Evolutionary conservation across 805 yeast species (phyloP), one percentile per base, ranked within the genome.

Genomic region (Saccharomyces jurei): DNA sequence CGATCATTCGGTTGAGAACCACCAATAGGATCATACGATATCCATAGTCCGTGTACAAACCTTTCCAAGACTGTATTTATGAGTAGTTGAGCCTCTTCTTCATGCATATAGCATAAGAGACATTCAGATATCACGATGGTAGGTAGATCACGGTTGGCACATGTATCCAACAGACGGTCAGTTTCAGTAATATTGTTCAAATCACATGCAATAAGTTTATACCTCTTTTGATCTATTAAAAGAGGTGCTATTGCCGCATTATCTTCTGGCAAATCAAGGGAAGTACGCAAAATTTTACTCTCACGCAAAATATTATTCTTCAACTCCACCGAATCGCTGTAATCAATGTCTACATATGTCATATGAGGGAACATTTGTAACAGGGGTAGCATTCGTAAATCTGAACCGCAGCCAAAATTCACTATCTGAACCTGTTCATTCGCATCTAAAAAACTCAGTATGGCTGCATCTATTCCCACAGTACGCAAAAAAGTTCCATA

Each of bases 401-500:
- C 91, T 0, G 89, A 76, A 1, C 86, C 87, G 46, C 87, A 82
- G 50, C 88, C 89, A 65, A 85, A 78, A 52, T 83, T 84, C 2
- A 86, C 67, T 5, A 81, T 81, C 67, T 86, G 88, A 41, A 80
- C 69, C 3, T 47, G 26, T 22, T 26, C 51, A 22, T 46, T 51
- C 14, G 13, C 44, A 3, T 47, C 52, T 2, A 82, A 49, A 57
- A 82, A 83, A 22, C 65, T 61, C 1, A 74, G 65, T 2, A 83
- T 67, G 0, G 80, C 69, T 6, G 62, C 22, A 62, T 84, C 82
- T 28, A 86, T 79, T 17, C 81, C 67, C 17, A 61, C 65, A 0
- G 87, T 82, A 41, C 92, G 70, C 22, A 84, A 69, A 65, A 81
- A 86, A 0, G 90, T 84, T 0, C 91, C 91, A 50, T 86, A 69